Conservation (phyloP, 2,329 filamentous ascomycete species). For the Aureobasidium sp. region DNA sequence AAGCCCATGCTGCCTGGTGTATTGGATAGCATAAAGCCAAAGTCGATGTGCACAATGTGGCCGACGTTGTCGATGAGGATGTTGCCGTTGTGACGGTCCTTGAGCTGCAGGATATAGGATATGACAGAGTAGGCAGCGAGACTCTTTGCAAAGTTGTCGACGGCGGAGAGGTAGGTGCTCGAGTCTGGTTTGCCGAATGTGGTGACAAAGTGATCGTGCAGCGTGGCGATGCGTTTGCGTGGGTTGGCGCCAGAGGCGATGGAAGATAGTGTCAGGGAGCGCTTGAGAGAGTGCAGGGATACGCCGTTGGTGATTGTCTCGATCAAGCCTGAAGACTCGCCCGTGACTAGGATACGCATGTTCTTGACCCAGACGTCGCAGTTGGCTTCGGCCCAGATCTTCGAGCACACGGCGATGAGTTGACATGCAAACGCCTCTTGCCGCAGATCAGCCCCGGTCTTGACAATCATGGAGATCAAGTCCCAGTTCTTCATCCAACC, state of each 20-base stretch:
- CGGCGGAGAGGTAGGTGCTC: slow-evolving; percentile 60
- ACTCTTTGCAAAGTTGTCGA: slow-evolving; percentile 73
- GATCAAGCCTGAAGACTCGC: slow-evolving; percentile 74
- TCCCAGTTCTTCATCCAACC: slow-evolving; percentile 91
- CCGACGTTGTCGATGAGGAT: slow-evolving; percentile 78
- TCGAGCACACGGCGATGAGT: slow-evolving; percentile 71
- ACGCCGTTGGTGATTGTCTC: slow-evolving; percentile 86
- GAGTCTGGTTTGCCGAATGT: slow-evolving; percentile 64
- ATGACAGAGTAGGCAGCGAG: slow-evolving; percentile 80
- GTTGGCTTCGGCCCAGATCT: slow-evolving; percentile 68
- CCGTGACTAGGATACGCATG: slow-evolving; percentile 80
- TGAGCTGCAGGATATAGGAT: slow-evolving; percentile 74
- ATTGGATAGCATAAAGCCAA: slow-evolving; percentile 84
- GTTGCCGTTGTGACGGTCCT: slow-evolving; percentile 81
- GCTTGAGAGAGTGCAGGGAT: slow-evolving; percentile 77
- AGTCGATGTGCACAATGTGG: slow-evolving; percentile 83
- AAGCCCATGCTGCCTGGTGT: slow-evolving; percentile 78
- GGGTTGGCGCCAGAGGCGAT: slow-evolving; percentile 67
- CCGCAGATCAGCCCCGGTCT: slow-evolving; percentile 72
- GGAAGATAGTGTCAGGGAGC: slow-evolving; percentile 67
- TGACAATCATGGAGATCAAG: slow-evolving; percentile 77
- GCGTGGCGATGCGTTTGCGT: slow-evolving; percentile 65
- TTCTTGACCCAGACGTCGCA: slow-evolving; percentile 80
- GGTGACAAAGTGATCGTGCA: slow-evolving; percentile 74
- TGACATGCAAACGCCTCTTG: slow-evolving; percentile 85